Evolutionary conservation across 768 basidiomycete genomes (phyloP).

Genomic region (Boletus rubescentipes): DNA sequence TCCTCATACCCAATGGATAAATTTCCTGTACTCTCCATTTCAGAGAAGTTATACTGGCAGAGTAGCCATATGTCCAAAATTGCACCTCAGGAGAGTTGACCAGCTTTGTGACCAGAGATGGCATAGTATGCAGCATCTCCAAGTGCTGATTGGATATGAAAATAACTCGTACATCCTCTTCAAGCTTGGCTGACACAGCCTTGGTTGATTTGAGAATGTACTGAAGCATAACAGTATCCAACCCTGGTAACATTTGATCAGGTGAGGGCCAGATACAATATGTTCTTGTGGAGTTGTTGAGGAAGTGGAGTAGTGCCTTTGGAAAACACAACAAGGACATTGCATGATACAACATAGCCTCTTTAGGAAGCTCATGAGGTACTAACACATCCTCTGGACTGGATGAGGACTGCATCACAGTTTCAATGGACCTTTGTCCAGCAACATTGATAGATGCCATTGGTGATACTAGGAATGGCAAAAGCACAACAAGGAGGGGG

Average conservation of each 20-base stretch:
- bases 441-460: slow-evolving; percentile 4
- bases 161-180: slow-evolving; percentile 47
- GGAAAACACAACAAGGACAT: slow-evolving; percentile 47
- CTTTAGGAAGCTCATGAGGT: slow-evolving; percentile 2
- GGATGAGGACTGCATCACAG: slow-evolving; percentile 4
- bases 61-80: slow-evolving; percentile 70
- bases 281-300: slow-evolving; percentile 36
- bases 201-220: slow-evolving; percentile 44
- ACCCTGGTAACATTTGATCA: slow-evolving; percentile 27
- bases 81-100: slow-evolving; percentile 45
- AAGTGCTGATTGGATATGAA: slow-evolving; percentile 68
- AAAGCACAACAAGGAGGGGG: slow-evolving; percentile 25
- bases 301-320: slow-evolving; percentile 43
- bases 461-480: slow-evolving; percentile 26
- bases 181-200: slow-evolving; percentile 38
- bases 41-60: slow-evolving; percentile 47
- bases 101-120: slow-evolving; percentile 48
- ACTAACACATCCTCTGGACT: not conserved
- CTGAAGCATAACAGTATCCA: slow-evolving; percentile 46
- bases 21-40: slow-evolving; percentile 67
- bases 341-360: slow-evolving; percentile 24
- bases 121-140: slow-evolving; percentile 46
- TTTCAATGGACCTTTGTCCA: slow-evolving; percentile 17
- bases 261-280: slow-evolving; percentile 51
- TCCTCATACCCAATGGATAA: slow-evolving; percentile 59